A percentile compares a stretch with the other conserved stretches of the same genome.
Evolutionary conservation across 208 protist genomes (phyloP).

Genomic region (Tetramitus jugosus): DNA sequence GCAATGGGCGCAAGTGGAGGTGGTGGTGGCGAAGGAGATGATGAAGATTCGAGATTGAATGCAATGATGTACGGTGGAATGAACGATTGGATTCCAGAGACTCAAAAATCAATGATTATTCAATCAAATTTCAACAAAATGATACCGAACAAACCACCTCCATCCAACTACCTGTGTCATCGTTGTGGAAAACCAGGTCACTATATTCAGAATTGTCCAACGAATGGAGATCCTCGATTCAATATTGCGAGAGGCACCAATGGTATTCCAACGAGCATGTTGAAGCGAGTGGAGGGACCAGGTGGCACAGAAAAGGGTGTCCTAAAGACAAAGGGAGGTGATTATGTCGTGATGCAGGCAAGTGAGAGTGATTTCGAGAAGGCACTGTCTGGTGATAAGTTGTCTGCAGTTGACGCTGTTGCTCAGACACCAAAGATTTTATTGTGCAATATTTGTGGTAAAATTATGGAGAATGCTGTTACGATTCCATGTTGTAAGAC

Average conservation of each 20-base stretch:
- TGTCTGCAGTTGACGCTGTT: too few species aligned
- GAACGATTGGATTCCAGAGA: constrained; percentile 10
- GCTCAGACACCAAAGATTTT: constrained; percentile 30
- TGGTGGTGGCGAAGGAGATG: not conserved
- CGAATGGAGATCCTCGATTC: constrained; percentile 41
- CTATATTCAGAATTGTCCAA: constrained; percentile 48
- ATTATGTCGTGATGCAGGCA: not conserved
- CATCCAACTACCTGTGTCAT: constrained; percentile 45
- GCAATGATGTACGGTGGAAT: not conserved
- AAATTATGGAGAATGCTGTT: constrained; percentile 31
- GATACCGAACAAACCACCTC: too few species aligned
- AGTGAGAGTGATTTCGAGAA: constrained; percentile 18
- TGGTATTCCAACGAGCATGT: constrained; percentile 47
- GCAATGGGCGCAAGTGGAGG: not conserved
- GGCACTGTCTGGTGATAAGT: not conserved
- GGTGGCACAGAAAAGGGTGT: not conserved
- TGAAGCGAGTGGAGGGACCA: constrained; percentile 28
- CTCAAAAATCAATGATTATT: not conserved
- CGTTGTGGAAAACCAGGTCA: constrained; percentile 43
- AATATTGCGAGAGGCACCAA: constrained; percentile 38
- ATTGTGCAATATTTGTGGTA: constrained; percentile 34
- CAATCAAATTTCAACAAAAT: too few species aligned
- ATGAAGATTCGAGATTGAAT: constrained; percentile 14
- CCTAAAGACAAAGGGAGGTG: not conserved
- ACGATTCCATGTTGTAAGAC: constrained; percentile 37